Evolutionary conservation across 2,329 filamentous ascomycete species (phyloP).

Genomic region (Cladosporium phlei): DNA sequence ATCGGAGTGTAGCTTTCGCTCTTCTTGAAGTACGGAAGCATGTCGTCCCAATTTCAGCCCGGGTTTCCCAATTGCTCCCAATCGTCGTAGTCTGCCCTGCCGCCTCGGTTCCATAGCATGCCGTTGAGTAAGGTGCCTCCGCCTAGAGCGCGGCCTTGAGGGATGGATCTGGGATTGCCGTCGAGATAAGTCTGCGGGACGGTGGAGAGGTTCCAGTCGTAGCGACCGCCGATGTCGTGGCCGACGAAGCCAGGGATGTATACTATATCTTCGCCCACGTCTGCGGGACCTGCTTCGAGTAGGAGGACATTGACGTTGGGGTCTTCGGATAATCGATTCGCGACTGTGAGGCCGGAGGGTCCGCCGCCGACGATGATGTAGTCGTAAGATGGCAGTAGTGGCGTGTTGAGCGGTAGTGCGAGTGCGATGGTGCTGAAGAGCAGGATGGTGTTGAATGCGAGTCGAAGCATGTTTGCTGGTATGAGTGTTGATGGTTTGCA

Average conservation of each 20-base stretch:
- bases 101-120: conserved; percentile 37
- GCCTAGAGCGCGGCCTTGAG: conserved; percentile 30
- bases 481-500: no score
- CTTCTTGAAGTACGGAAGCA: conserved; percentile 37
- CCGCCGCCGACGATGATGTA: conserved; percentile 30
- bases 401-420: conserved; percentile 27
- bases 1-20: conserved; percentile 32
- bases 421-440: conserved; percentile 11
- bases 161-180: conserved; percentile 21
- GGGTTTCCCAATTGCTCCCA: conserved; percentile 56
- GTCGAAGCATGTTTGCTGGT: conserved; percentile 15
- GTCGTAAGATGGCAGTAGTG: conserved; percentile 26
- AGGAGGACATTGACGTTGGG: conserved; percentile 27
- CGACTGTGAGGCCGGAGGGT: conserved; percentile 27
- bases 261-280: conserved; percentile 20
- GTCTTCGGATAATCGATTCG: conserved; percentile 30
- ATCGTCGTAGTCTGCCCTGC: conserved; percentile 48
- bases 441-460: conserved; percentile 9
- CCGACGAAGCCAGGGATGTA: conserved; percentile 28
- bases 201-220: conserved; percentile 29
- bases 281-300: conserved; percentile 29
- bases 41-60: conserved; percentile 54
- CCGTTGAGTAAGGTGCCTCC: conserved; percentile 33
- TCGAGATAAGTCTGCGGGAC: conserved; percentile 25
- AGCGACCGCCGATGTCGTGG: conserved; percentile 22